Conservation (phyloP, 139 green algal genomes). For the Volvox africanus region DNA sequence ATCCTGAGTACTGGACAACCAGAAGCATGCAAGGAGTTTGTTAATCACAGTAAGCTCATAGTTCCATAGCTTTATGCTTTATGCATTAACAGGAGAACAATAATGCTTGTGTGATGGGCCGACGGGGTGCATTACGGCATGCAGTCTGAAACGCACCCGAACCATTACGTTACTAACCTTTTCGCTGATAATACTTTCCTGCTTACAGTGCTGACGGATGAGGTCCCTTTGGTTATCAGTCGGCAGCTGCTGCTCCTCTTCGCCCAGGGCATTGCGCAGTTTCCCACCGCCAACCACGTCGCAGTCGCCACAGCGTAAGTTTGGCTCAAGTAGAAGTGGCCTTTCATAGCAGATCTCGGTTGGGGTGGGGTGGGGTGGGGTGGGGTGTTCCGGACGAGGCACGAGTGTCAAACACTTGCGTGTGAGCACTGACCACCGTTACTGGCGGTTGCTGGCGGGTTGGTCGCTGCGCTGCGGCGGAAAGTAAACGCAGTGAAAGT, state of each 20-base stretch:
- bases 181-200: background rate
- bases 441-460: too few relatives aligned
- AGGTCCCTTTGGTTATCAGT: constrained; percentile 87
- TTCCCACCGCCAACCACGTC: constrained; percentile 78
- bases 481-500: too few relatives aligned
- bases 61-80: too few relatives aligned
- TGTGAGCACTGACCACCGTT: too few relatives aligned
- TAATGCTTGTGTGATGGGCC: too few relatives aligned
- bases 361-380: too few relatives aligned
- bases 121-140: background rate
- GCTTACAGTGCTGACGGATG: constrained; percentile 84
- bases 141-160: background rate
- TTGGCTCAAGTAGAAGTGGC: background rate
- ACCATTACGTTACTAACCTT: background rate
- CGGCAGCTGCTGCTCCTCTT: constrained; percentile 79
- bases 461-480: too few relatives aligned
- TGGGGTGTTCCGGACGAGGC: too few relatives aligned
- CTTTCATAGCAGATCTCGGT: too few relatives aligned
- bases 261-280: constrained; percentile 68
- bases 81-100: too few relatives aligned
- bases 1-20: constrained; percentile 50
- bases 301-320: constrained; percentile 80
- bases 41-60: constrained; percentile 82
- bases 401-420: too few relatives aligned
- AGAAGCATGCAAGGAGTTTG: constrained; percentile 66